These are phyloP conservation scores for Furcasterigmium sp. DNA, from an alignment of 2,329 filamentous ascomycete species.

Conservation along the genomic window DNA sequence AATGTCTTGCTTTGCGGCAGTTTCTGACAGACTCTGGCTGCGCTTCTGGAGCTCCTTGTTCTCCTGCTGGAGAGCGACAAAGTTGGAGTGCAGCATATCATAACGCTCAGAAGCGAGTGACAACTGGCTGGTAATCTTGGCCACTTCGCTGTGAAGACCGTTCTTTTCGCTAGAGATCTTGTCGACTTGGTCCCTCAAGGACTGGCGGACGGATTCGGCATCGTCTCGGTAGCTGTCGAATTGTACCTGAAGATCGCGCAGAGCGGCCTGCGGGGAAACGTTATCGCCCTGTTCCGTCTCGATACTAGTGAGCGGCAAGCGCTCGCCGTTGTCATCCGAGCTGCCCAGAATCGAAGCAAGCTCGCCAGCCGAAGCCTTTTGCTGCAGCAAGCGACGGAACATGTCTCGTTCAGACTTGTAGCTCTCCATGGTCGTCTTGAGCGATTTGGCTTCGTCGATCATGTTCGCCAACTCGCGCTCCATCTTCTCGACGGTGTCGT, in stretches of 20 bases:
- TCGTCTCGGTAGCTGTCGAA: slow-evolving; percentile 89
- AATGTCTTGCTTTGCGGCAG: slow-evolving; percentile 83
- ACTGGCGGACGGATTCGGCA: slow-evolving; percentile 71
- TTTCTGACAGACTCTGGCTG: slow-evolving; percentile 70
- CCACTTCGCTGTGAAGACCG: slow-evolving; percentile 74
- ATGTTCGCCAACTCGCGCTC: slow-evolving; percentile 68
- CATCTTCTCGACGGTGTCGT: slow-evolving; percentile 68
- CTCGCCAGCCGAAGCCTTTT: slow-evolving; percentile 56
- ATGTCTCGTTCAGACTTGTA: slow-evolving; percentile 96
- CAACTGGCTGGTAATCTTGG: slow-evolving; percentile 74
- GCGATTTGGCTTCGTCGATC: slow-evolving; percentile 78
- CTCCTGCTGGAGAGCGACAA: slow-evolving; percentile 74
- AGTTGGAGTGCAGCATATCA: slow-evolving; percentile 86
- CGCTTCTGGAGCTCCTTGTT: slow-evolving; percentile 84
- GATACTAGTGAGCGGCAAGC: slow-evolving; percentile 52
- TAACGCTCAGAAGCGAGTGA: slow-evolving; percentile 78
- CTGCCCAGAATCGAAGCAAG: slow-evolving; percentile 66
- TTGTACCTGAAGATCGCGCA: slow-evolving; percentile 83
- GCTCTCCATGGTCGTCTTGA: slow-evolving; percentile 80
- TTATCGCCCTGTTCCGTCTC: slow-evolving; percentile 49
- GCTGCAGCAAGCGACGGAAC: slow-evolving; percentile 90
- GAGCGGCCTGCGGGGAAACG: slow-evolving; percentile 56
- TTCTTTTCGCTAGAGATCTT: slow-evolving; percentile 77
- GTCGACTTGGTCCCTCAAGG: slow-evolving; percentile 80
- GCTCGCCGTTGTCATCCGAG: slow-evolving; percentile 54